Percentiles rank a stretch among this genome's conserved stretches.
Evolutionary conservation across 192 early-diverging fungal genomes (phyloP).

Genomic region (Diversispora eburnea): DNA sequence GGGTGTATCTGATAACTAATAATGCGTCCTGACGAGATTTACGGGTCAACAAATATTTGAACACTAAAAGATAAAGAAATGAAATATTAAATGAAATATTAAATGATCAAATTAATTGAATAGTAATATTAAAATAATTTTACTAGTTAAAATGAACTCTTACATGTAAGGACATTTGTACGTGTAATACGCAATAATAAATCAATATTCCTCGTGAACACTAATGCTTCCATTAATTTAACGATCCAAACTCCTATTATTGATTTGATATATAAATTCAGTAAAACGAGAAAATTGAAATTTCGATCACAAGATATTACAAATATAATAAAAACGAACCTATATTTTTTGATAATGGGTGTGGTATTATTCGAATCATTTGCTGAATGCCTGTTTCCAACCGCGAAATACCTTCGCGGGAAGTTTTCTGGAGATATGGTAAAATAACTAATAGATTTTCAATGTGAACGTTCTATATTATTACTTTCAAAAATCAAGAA

Average conservation of each 20-base stretch:
- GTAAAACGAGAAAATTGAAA: too few relatives aligned
- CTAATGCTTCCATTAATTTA: constrained; percentile 14
- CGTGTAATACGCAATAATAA: background rate
- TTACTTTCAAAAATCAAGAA: background rate
- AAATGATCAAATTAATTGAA: background rate
- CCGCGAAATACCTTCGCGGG: background rate
- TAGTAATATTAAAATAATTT: background rate
- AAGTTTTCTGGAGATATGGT: background rate
- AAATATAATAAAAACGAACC: background rate
- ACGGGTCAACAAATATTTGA: constrained; percentile 22
- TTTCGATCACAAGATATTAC: background rate
- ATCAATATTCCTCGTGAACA: background rate
- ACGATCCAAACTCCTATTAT: constrained; percentile 7
- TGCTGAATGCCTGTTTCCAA: background rate
- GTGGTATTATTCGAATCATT: constrained; percentile 14
- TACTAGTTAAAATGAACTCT: background rate
- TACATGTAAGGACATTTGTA: background rate
- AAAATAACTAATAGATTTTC: constrained; percentile 7
- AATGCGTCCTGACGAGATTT: constrained; percentile 34
- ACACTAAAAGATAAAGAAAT: background rate
- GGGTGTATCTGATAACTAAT: constrained; percentile 30
- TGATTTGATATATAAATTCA: background rate
- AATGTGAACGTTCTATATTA: background rate
- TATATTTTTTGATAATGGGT: constrained; percentile 9
- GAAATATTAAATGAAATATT: background rate